Conservation (phyloP, 768 basidiomycete species). For the Leucosporidium yakuticum region DNA sequence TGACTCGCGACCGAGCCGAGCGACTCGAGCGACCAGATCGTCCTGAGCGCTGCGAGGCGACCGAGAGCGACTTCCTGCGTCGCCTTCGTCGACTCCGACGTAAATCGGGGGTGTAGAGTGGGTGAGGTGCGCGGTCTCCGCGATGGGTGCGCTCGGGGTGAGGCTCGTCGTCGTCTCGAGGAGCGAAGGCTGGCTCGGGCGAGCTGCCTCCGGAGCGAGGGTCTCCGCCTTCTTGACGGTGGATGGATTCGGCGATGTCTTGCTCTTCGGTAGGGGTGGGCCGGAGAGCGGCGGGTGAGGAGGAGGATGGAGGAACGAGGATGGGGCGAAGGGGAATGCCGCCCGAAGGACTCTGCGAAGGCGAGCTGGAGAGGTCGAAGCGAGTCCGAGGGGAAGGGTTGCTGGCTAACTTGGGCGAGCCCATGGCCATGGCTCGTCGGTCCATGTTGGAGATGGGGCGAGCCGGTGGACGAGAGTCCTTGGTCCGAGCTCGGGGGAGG, state of each 20-base stretch:
- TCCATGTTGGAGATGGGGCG: not conserved
- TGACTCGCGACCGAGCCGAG: slow-evolving; percentile 22
- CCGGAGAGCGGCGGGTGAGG: not conserved
- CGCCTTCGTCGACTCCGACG: slow-evolving; percentile 16
- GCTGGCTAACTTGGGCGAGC: not conserved
- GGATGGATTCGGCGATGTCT: not conserved
- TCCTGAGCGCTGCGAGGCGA: slow-evolving; percentile 18
- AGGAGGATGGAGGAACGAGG: not conserved
- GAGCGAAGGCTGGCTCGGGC: slow-evolving; percentile 16
- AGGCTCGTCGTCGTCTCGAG: slow-evolving; percentile 22
- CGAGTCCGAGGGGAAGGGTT: slow-evolving; percentile 10
- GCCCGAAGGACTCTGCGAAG: not conserved
- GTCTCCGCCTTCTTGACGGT: not conserved
- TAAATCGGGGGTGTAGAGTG: slow-evolving; percentile 30
- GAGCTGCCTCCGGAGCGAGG: not conserved
- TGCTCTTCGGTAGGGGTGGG: not conserved
- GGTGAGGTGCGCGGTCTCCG: slow-evolving; percentile 23
- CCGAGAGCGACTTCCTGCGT: slow-evolving; percentile 4
- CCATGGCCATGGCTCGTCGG: not conserved
- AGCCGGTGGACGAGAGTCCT: not conserved
- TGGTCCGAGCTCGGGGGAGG: not conserved
- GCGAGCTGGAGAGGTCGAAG: slow-evolving; percentile 22
- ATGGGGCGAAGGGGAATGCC: not conserved
- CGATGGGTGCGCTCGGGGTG: slow-evolving; percentile 10
- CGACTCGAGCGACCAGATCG: slow-evolving; percentile 3